phyloP scores from a whole-genome alignment of 1,284 basidiomycete genomes.

The Heterobasidion irregulare region DNA sequence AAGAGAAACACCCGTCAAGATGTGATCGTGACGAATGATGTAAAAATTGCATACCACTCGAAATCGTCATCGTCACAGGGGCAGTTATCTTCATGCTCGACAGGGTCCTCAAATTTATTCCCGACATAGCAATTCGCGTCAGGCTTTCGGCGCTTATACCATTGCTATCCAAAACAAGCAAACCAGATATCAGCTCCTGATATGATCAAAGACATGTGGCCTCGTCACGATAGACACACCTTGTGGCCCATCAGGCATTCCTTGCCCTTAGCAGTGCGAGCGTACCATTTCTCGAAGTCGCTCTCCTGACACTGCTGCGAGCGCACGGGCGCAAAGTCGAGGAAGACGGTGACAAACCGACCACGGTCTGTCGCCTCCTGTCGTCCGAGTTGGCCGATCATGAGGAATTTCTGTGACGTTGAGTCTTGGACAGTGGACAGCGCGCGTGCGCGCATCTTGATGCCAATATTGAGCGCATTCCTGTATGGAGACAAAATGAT shows the following conservation, averaged over 20 bases:
- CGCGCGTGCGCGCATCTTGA: conserved; percentile 67
- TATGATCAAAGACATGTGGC: neutral
- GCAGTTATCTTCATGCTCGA: conserved; percentile 78
- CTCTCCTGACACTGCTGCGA: conserved; percentile 60
- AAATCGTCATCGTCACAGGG: conserved; percentile 83
- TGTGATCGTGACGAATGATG: neutral
- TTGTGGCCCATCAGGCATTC: conserved; percentile 96
- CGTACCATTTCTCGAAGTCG: conserved; percentile 91
- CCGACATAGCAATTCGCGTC: conserved; percentile 89
- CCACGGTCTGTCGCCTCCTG: conserved; percentile 52
- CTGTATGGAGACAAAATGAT: conserved; percentile 27
- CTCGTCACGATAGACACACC: conserved; percentile 30
- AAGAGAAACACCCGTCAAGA: neutral
- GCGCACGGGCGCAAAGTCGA: conserved; percentile 78
- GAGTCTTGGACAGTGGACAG: conserved; percentile 87
- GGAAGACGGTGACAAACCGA: conserved; percentile 66
- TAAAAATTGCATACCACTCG: conserved; percentile 65
- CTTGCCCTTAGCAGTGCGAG: conserved; percentile 48
- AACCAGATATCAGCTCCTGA: neutral
- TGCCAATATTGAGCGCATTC: conserved; percentile 63
- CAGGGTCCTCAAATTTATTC: conserved; percentile 83
- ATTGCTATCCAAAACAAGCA: conserved; percentile 57
- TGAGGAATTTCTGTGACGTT: conserved; percentile 87
- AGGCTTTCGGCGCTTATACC: conserved; percentile 82
- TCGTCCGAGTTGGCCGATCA: conserved; percentile 72